A percentile compares a stretch with the other conserved stretches of the same genome.
These are phyloP conservation scores for Erigeron philadelphicus DNA, from an alignment of 140 eudicot genomes.

Conservation along the genomic window DNA sequence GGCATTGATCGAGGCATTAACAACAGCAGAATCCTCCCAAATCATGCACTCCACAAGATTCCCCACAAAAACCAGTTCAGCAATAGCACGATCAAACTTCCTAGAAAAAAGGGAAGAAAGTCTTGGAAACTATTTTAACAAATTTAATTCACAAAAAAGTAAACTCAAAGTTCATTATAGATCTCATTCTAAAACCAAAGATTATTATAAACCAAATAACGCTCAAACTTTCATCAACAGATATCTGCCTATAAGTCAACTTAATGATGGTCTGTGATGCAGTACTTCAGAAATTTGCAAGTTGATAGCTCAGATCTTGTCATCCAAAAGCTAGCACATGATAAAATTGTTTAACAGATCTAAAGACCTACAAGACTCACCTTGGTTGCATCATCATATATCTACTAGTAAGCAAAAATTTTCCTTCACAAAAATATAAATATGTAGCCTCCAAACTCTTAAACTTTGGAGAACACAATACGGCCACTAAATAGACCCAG, in stretches of 20 bases:
- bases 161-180: slow-evolving; percentile 8
- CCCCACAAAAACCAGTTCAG: slow-evolving; percentile 45
- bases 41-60: slow-evolving; percentile 52
- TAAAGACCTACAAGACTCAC: neutral
- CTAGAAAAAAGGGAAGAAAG: slow-evolving; percentile 34
- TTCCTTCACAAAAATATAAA: neutral
- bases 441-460: neutral
- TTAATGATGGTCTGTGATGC: neutral
- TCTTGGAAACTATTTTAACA: slow-evolving; percentile 17
- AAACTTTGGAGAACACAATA: neutral
- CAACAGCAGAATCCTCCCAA: slow-evolving; percentile 62
- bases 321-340: neutral
- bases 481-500: neutral
- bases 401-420: neutral
- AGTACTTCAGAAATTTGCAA: neutral
- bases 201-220: neutral
- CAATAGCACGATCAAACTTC: slow-evolving; percentile 46
- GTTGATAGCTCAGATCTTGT: neutral
- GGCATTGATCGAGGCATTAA: slow-evolving; percentile 49
- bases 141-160: neutral
- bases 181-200: neutral
- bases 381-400: neutral
- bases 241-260: slow-evolving; percentile 3
- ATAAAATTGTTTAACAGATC: neutral
- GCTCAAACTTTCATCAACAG: slow-evolving; percentile 3